Evolutionary conservation across 108 stramenopile species (phyloP).

Genomic region (Cyclotella choctawhatcheeana): DNA sequence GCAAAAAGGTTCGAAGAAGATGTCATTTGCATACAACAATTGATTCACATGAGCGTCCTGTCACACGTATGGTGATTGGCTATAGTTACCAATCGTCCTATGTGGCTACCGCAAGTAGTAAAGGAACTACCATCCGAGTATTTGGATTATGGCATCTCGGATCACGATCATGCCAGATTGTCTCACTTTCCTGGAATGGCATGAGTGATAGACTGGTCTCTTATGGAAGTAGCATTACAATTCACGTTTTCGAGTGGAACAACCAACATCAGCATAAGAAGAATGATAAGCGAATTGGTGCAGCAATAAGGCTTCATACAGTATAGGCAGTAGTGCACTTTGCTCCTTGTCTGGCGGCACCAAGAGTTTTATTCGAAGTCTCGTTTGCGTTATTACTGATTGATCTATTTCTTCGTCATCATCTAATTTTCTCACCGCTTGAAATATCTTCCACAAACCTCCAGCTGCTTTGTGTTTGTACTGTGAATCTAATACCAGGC

Average conservation of each 20-base stretch:
- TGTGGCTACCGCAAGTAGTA: constrained; percentile 35
- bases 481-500: constrained; percentile 74
- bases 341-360: constrained; percentile 82
- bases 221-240: constrained; percentile 47
- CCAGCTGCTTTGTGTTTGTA: constrained; percentile 78
- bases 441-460: constrained; percentile 78
- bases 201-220: constrained; percentile 31
- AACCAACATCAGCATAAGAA: constrained; percentile 7
- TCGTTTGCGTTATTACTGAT: constrained; percentile 34
- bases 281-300: constrained; percentile 36
- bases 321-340: neutral
- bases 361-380: constrained; percentile 72
- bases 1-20: constrained; percentile 27
- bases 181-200: constrained; percentile 47
- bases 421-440: constrained; percentile 37
- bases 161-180: constrained; percentile 37
- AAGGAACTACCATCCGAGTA: constrained; percentile 44
- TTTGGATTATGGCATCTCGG: constrained; percentile 53
- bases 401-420: constrained; percentile 31
- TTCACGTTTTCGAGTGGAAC: constrained; percentile 43
- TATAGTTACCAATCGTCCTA: constrained; percentile 6
- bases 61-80: constrained; percentile 49
- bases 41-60: constrained; percentile 46
- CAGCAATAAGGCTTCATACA: constrained; percentile 20
- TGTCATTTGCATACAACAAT: constrained; percentile 44